phyloP scores from a whole-genome alignment of 352 stramenopile species.

The Phytophthora nicotianae region DNA sequence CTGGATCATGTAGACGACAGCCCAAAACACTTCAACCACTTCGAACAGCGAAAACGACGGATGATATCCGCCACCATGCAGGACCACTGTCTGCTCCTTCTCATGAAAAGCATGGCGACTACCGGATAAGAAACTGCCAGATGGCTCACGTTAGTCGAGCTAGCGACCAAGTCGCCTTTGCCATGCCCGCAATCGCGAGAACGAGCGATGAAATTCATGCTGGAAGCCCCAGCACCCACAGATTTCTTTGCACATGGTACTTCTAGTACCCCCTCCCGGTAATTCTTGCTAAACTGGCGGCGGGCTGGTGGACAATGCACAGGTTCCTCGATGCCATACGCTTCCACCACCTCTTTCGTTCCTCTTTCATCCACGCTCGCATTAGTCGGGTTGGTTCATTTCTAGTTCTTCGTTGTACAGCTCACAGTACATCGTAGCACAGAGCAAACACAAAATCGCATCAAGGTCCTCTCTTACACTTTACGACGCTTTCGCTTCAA shows the following conservation, averaged over 20 bases:
- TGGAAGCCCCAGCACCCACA: too few relatives aligned
- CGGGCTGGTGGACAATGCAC: neutral
- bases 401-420: neutral
- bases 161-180: neutral
- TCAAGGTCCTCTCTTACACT: too few relatives aligned
- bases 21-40: neutral
- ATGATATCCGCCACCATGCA: neutral
- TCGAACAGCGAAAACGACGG: slow-evolving; percentile 5
- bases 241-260: too few relatives aligned
- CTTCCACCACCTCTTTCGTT: slow-evolving; percentile 3
- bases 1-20: too few relatives aligned
- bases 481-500: neutral
- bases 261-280: neutral
- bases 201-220: neutral
- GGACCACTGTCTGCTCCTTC: neutral
- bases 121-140: slow-evolving; percentile 11
- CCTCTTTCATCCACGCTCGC: neutral
- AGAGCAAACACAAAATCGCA: neutral
- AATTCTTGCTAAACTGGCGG: neutral
- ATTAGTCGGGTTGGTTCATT: slow-evolving; percentile 2
- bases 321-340: slow-evolving; percentile 4
- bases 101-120: slow-evolving; percentile 1
- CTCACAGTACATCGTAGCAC: neutral
- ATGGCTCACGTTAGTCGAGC: neutral
- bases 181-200: slow-evolving; percentile 4